Evolutionary conservation across 2,329 filamentous ascomycete genomes (phyloP).

Genomic region (Aspergillus hiratsukae): DNA sequence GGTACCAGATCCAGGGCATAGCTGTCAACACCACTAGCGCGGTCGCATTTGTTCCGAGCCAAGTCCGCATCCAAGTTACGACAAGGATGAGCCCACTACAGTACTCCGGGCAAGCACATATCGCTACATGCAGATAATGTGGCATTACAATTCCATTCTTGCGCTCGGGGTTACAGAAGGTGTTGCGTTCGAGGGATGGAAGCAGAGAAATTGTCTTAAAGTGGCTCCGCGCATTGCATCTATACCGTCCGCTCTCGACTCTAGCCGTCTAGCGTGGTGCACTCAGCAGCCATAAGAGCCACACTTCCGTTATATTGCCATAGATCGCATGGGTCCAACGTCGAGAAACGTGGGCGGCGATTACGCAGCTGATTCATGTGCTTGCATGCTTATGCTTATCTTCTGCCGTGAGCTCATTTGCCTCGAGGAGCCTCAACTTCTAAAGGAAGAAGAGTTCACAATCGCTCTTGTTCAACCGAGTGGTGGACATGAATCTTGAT

Average conservation of each 20-base stretch:
- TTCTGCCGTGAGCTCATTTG: background rate
- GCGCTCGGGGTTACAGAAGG: background rate
- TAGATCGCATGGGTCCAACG: background rate
- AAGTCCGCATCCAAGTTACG: slow-evolving; percentile 6
- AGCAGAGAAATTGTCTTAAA: background rate
- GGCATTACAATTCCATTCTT: background rate
- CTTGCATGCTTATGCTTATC: no score
- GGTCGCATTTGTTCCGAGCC: slow-evolving; percentile 14
- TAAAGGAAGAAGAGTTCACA: background rate
- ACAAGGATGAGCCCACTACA: slow-evolving; percentile 5
- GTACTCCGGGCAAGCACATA: slow-evolving; percentile 2
- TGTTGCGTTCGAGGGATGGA: background rate
- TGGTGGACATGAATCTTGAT: background rate
- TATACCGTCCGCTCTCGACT: background rate
- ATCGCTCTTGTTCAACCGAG: background rate
- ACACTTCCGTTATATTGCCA: background rate
- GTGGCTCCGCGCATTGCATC: background rate
- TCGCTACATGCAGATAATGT: background rate
- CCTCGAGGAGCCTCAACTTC: background rate
- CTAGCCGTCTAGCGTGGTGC: background rate
- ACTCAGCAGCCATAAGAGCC: background rate
- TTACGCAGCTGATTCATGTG: no score
- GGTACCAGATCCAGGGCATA: slow-evolving; percentile 14
- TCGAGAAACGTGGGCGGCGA: background rate
- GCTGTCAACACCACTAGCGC: slow-evolving; percentile 36